Evolutionary conservation across 108 stramenopile genomes (phyloP).

Genomic region (Nitzschia palea): DNA sequence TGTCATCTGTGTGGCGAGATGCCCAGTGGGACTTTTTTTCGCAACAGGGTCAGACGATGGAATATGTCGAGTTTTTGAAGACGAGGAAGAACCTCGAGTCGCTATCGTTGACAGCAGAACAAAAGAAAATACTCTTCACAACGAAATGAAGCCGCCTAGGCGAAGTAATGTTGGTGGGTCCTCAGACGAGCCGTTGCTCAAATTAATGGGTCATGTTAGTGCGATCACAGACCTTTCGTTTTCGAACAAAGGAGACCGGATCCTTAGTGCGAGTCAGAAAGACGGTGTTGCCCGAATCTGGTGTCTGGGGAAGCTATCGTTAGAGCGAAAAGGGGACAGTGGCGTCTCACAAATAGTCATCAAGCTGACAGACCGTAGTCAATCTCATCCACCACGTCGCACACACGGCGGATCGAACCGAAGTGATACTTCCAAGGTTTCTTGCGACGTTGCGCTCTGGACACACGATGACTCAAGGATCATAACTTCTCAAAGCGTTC

Average conservation of each 20-base stretch:
- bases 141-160: too few relatives aligned
- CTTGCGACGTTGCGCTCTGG: slow-evolving; percentile 83
- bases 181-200: slow-evolving; percentile 48
- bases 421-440: slow-evolving; percentile 36
- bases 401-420: slow-evolving; percentile 25
- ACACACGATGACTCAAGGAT: slow-evolving; percentile 72
- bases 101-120: slow-evolving; percentile 40
- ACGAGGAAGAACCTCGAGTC: slow-evolving; percentile 58
- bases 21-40: slow-evolving; percentile 83
- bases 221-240: slow-evolving; percentile 83
- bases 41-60: slow-evolving; percentile 92
- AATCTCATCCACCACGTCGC: slow-evolving; percentile 22
- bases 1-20: slow-evolving; percentile 86
- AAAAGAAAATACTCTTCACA: too few relatives aligned
- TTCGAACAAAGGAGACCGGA: slow-evolving; percentile 69
- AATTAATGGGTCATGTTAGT: slow-evolving; percentile 75
- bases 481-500: slow-evolving; percentile 75
- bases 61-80: slow-evolving; percentile 81
- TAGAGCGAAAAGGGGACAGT: not conserved
- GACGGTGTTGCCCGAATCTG: slow-evolving; percentile 84
- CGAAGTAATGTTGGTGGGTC: not conserved
- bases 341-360: slow-evolving; percentile 40
- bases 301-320: slow-evolving; percentile 40
- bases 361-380: slow-evolving; percentile 31
- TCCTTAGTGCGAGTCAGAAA: slow-evolving; percentile 83